A percentile compares a stretch with the other conserved stretches of the same genome.
These are phyloP conservation scores for Prunella vulgaris DNA, from an alignment of 257 asterid species.

Conservation along the genomic window DNA sequence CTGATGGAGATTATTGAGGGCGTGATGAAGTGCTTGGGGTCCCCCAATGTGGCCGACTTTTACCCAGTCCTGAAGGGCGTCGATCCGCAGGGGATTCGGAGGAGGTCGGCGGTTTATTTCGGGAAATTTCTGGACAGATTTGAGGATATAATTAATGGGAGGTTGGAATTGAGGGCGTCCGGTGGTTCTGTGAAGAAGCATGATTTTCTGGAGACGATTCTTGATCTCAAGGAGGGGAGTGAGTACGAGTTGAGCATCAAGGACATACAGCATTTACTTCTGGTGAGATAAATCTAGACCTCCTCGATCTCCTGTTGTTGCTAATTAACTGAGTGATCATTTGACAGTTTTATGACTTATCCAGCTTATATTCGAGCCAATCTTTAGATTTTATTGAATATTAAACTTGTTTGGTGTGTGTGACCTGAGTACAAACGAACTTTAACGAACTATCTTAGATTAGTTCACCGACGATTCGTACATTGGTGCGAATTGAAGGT, in stretches of 20 bases:
- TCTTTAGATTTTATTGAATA: no score
- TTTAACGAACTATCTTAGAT: no score
- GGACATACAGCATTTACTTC: slow-evolving; percentile 4
- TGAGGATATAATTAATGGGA: slow-evolving; percentile 11
- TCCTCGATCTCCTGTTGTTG: no score
- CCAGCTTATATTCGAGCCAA: no score
- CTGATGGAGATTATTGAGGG: slow-evolving; percentile 21
- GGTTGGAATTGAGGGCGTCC: neutral
- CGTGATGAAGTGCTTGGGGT: neutral
- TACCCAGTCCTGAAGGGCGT: neutral
- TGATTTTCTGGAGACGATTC: slow-evolving; percentile 30
- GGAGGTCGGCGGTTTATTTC: neutral
- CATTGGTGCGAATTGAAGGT: no score
- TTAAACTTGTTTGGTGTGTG: no score
- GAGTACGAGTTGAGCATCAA: slow-evolving; percentile 7
- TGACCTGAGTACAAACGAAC: no score
- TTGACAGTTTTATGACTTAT: no score
- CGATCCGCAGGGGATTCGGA: slow-evolving; percentile 29
- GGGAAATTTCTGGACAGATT: slow-evolving; percentile 15
- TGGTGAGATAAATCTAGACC: slow-evolving; percentile 14
- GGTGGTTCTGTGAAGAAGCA: neutral
- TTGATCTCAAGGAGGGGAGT: slow-evolving; percentile 27
- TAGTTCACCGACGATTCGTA: no score
- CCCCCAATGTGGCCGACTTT: slow-evolving; percentile 17
- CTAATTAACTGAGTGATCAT: no score